Percentiles rank a stretch among this genome's conserved stretches.
These are phyloP conservation scores for Trebouxia sp. DNA, from an alignment of 139 green algal species.

Conservation along the genomic window DNA sequence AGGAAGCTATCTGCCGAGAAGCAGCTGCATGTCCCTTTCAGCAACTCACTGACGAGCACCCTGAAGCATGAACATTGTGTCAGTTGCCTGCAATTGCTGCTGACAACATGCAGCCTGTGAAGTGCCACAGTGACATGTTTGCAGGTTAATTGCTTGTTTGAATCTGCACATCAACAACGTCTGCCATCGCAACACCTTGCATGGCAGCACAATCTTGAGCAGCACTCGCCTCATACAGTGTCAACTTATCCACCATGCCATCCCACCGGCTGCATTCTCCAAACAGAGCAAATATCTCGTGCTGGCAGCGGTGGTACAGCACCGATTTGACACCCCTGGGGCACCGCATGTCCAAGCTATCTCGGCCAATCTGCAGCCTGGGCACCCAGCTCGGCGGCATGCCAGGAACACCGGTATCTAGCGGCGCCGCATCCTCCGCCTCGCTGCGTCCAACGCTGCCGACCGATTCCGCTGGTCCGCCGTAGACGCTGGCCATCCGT, in stretches of 20 bases:
- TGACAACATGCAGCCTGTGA: no score
- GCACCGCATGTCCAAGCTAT: slow-evolving; percentile 85
- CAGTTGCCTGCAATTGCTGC: no score
- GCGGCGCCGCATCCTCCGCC: slow-evolving; percentile 32
- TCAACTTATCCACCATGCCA: slow-evolving; percentile 74
- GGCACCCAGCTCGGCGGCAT: slow-evolving; percentile 78
- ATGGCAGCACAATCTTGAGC: slow-evolving; percentile 20
- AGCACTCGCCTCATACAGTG: slow-evolving; percentile 62
- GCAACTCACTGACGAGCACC: no score
- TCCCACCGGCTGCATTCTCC: slow-evolving; percentile 81
- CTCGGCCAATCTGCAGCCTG: slow-evolving; percentile 64
- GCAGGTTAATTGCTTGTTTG: no score
- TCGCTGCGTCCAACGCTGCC: slow-evolving; percentile 43
- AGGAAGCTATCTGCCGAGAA: no score
- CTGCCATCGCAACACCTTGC: no score
- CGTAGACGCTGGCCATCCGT: slow-evolving; percentile 8
- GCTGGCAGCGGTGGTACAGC: slow-evolving; percentile 56
- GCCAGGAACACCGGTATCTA: slow-evolving; percentile 42
- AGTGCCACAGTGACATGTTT: no score
- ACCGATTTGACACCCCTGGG: slow-evolving; percentile 68
- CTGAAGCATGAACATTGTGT: no score
- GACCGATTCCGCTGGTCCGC: background rate
- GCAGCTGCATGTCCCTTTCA: no score
- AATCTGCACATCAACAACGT: no score
- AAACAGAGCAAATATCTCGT: slow-evolving; percentile 84